Evolutionary conservation across 2,329 filamentous ascomycete genomes (phyloP), one percentile per base, ranked within the genome.

Genomic region (Fusarium incarnatum): DNA sequence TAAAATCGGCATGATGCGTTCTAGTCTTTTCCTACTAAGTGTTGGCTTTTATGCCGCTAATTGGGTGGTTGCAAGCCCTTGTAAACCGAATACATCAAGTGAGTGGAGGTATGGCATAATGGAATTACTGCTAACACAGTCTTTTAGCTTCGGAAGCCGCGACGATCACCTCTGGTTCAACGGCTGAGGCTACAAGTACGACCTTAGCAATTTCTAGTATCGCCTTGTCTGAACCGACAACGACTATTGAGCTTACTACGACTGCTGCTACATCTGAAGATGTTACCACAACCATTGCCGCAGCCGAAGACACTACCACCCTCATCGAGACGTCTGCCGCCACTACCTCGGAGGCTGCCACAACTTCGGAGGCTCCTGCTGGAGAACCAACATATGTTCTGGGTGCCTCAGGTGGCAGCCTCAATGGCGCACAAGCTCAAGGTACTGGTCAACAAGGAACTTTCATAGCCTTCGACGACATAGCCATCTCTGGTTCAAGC

Each of bases 291-390:
- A 7, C 34, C 18, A 37, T 3, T 0, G 10, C 10, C 2, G 34
- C 18, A n/a, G 34, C 9, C 0, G 34, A 37, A 12, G 18, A 37
- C 10, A 37, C 6, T 4, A 12, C 18, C 34, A n/a, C 18, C 0
- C 10, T 37, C 1, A 37, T 0, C 2, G 34, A 37, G 6, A n/a
- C 18, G 3, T 12, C 6, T 12, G 18, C 2, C 10, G 34, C 10
- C 1, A 37, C 18, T 2, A 37, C 18, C 3, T 7, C 3, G 0
- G 18, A n/a, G 1, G 10, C 18, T 4, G 9, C 9, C 1, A n/a
- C 34, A 37, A 37, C 34, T 4, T 12, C 34, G 1, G 18, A 11
- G 10, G 6, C 10, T 37, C 34, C 34, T 37, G 34, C 18, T 37
- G 3, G 3, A 37, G 18, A 37, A 12, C 5, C 18, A n/a, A n/a